These are phyloP conservation scores for Chalciporus sphaerocephalus DNA, from an alignment of 768 basidiomycete species.

Conservation along the genomic window DNA sequence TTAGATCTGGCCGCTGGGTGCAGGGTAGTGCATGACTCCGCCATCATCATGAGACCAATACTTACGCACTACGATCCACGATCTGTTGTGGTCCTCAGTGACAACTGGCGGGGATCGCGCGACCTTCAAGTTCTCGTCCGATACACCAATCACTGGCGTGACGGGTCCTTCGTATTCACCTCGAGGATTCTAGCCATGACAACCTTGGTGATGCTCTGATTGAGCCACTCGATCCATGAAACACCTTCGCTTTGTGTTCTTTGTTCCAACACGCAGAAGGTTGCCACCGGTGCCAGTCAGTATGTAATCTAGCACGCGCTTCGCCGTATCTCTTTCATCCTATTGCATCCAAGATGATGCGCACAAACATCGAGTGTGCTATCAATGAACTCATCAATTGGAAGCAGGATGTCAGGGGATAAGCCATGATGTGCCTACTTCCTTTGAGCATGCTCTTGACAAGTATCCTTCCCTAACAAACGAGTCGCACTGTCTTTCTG, in stretches of 20 bases:
- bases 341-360: slow-evolving; percentile 4
- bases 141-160: not conserved
- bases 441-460: slow-evolving; percentile 15
- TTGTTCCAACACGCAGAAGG: slow-evolving; percentile 5
- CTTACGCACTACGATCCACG: no score
- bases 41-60: no score
- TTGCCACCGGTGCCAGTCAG: not conserved
- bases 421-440: slow-evolving; percentile 7
- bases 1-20: no score
- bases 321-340: not conserved
- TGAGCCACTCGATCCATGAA: slow-evolving; percentile 1
- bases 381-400: slow-evolving; percentile 8
- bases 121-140: not conserved
- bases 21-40: no score
- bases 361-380: slow-evolving; percentile 12
- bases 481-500: slow-evolving; percentile 3
- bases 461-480: slow-evolving; percentile 9
- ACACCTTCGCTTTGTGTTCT: not conserved
- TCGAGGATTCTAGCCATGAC: not conserved
- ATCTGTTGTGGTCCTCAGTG: not conserved
- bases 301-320: slow-evolving; percentile 1
- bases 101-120: not conserved
- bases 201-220: not conserved
- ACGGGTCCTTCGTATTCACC: not conserved
- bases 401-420: slow-evolving; percentile 10